Conservation (phyloP, 116 monocot species). For the Trichopus zeylanicus region DNA sequence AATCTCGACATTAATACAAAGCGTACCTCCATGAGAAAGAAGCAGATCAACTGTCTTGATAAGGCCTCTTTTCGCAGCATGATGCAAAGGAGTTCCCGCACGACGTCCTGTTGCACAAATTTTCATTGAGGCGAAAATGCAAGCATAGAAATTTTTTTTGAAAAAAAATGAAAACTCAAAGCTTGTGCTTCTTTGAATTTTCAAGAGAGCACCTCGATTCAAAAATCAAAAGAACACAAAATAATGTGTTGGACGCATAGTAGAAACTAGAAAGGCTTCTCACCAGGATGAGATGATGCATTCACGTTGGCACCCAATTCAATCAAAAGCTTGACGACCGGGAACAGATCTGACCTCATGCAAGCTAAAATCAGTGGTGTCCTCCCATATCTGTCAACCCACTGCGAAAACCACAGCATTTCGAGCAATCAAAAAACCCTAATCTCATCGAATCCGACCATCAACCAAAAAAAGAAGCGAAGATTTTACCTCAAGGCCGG, state of each 20-base stretch:
- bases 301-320: constrained; percentile 36
- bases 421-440: not conserved
- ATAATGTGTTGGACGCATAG: no score
- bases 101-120: not conserved
- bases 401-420: constrained; percentile 5
- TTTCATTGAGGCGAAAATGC: no score
- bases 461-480: not conserved
- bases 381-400: constrained; percentile 28
- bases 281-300: constrained; percentile 18
- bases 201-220: no score
- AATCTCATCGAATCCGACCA: not conserved
- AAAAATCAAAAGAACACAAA: no score
- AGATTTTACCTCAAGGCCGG: constrained; percentile 26
- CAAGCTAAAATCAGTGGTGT: constrained; percentile 31
- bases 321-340: constrained; percentile 23
- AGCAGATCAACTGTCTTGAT: not conserved
- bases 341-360: constrained; percentile 17
- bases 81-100: constrained; percentile 1
- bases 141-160: not conserved
- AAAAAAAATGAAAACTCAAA: no score
- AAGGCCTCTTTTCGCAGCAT: not conserved
- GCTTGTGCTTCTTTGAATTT: no score
- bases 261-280: not conserved
- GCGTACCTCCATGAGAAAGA: constrained; percentile 2
- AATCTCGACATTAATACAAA: not conserved